A percentile compares a stretch with the other conserved stretches of the same genome.
Conservation (phyloP, 2,329 filamentous ascomycete genomes). For the Apiospora kogelbergensis region DNA sequence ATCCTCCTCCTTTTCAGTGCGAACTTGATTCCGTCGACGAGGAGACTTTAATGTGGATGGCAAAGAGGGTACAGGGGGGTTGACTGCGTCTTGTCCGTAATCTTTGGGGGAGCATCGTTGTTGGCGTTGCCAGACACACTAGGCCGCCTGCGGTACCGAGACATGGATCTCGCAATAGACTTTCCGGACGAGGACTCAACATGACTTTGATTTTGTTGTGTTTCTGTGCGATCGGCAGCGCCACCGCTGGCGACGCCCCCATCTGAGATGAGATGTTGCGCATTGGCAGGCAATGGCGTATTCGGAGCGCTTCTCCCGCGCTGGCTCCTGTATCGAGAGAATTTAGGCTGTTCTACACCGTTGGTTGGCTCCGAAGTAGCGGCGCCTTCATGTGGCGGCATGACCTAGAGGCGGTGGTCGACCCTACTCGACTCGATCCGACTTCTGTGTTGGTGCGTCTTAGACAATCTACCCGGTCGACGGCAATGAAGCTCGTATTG, state of each 20-base stretch:
- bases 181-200: slow-evolving; percentile 20
- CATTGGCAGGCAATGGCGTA: slow-evolving; percentile 21
- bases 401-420: not conserved
- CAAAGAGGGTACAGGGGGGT: slow-evolving; percentile 32
- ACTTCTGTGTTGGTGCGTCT: not conserved
- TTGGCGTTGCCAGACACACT: slow-evolving; percentile 26
- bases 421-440: not conserved
- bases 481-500: not conserved
- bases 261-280: slow-evolving; percentile 18
- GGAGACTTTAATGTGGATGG: slow-evolving; percentile 23
- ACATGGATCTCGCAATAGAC: slow-evolving; percentile 34
- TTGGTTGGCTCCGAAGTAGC: slow-evolving; percentile 6
- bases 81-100: slow-evolving; percentile 15
- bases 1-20: slow-evolving; percentile 20
- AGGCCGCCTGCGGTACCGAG: slow-evolving; percentile 32
- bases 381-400: slow-evolving; percentile 12
- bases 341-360: slow-evolving; percentile 22
- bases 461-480: not conserved
- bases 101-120: slow-evolving; percentile 27
- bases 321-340: slow-evolving; percentile 35
- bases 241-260: slow-evolving; percentile 12
- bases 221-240: slow-evolving; percentile 16
- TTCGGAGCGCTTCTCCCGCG: slow-evolving; percentile 32
- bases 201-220: slow-evolving; percentile 10
- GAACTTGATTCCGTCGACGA: slow-evolving; percentile 15